Conservation (phyloP, 306 rosid species). For the Medicago lupulina region DNA sequence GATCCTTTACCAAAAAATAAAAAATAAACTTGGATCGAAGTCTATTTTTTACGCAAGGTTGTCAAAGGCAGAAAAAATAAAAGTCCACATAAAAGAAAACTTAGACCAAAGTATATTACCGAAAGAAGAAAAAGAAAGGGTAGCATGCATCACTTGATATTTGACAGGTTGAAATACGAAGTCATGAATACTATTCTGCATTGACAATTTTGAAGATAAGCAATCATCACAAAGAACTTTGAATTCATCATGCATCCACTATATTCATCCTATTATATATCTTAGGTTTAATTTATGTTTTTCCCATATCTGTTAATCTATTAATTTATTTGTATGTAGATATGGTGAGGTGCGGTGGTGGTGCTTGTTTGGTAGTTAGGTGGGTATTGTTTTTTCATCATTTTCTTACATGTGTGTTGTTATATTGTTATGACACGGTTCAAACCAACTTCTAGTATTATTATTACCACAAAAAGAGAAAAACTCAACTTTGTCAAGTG, state of each 20-base stretch:
- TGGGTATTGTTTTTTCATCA: neutral
- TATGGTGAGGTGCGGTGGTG: neutral
- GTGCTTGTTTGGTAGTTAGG: slow-evolving; percentile 3
- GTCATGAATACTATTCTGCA: neutral
- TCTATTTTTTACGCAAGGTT: too few relatives aligned
- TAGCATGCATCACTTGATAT: neutral
- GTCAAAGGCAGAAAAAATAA: too few relatives aligned
- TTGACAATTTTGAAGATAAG: neutral
- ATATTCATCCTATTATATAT: neutral
- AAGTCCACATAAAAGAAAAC: neutral
- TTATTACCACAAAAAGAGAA: neutral
- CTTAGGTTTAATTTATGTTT: neutral
- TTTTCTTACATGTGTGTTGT: neutral
- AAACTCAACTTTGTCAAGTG: neutral
- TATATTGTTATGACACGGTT: neutral
- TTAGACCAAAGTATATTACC: neutral
- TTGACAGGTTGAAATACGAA: neutral
- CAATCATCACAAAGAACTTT: neutral
- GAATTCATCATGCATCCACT: neutral
- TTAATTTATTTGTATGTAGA: neutral
- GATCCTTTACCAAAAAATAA: too few relatives aligned
- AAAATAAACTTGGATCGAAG: too few relatives aligned
- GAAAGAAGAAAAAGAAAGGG: neutral
- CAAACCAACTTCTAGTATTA: neutral
- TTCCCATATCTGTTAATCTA: neutral